Evolutionary conservation across 2,329 filamentous ascomycete genomes (phyloP), one percentile per base, ranked within the genome.

Genomic region (Aspergillus quadricinctus): DNA sequence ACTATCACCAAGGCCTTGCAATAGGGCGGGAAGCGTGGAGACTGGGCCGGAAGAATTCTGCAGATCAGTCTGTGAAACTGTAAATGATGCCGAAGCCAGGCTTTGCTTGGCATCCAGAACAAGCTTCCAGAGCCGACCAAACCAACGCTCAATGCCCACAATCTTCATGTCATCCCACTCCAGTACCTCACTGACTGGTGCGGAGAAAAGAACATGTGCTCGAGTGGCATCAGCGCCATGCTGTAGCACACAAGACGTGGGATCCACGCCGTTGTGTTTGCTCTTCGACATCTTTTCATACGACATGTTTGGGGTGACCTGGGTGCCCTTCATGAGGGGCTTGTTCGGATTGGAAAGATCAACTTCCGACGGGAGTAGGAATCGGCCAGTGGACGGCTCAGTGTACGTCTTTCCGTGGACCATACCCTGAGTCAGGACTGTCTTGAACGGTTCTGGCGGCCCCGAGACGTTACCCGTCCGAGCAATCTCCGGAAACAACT

Each of bases 281-380:
- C 90, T 95, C 75, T 96, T 96, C 41, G 89, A 94, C 92, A 96
- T 96, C 70, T 96, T 96, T 71, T 96, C 91, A 64, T 83, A 96
- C 1, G 84, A 86, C 19, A 91, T 74, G 28, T 77, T 82, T 1
- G 88, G 84, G 0, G 68, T 66, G 49, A 81, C 74, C 3, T 85
- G 83, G 0, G 85, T 88, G 0, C 81, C 79, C 19, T 79, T 79
- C n/a, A 94, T 82, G 53, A 79, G 77, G 1, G 88, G 88, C 11
- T 76, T 75, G 0, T 77, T 74, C 0, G 81, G 77, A 43, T 83
- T 79, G 3, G 77, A 79, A 4, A 87, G 65, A 60, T 92, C 86
- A 14, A 96, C 80, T 70, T 96, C 90, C 17, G 86, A 81, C 0
- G 89, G 88, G 60, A 84, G 87, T 25, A 96, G 78, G 72, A 95